Conservation (phyloP, 495 filamentous ascomycete species). For the Penicillium herquei region DNA sequence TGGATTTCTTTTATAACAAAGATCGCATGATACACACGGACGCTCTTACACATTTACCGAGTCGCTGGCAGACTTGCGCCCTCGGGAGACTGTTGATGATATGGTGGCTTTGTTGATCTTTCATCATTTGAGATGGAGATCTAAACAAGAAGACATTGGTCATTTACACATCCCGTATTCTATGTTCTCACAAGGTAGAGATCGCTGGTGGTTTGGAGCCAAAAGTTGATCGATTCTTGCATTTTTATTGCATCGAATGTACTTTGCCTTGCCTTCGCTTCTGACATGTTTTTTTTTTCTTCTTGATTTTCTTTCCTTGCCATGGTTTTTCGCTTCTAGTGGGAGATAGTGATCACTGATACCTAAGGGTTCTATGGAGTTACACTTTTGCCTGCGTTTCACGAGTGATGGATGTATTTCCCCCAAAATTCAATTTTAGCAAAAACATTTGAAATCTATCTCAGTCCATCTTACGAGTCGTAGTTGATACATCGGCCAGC, state of each 20-base stretch:
- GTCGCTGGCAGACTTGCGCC: slow-evolving; percentile 28
- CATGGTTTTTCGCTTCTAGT: slow-evolving; percentile 8
- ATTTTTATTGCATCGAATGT: slow-evolving; percentile 11
- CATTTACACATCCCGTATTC: slow-evolving; percentile 2
- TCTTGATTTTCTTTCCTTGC: slow-evolving; percentile 9
- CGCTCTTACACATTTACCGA: slow-evolving; percentile 19
- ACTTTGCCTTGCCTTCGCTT: slow-evolving; percentile 8
- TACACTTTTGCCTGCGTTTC: slow-evolving; percentile 2
- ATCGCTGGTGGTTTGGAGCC: slow-evolving; percentile 14
- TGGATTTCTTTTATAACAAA: slow-evolving; percentile 15
- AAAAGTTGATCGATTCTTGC: slow-evolving; percentile 22
- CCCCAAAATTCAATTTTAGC: neutral
- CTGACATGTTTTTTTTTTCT: slow-evolving; percentile 6
- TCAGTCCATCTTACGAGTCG: too few relatives aligned
- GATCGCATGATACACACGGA: slow-evolving; percentile 31
- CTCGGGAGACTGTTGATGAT: slow-evolving; percentile 1
- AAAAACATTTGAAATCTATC: neutral
- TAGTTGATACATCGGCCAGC: too few relatives aligned
- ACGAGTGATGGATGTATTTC: slow-evolving; percentile 15
- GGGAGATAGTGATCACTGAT: slow-evolving; percentile 19
- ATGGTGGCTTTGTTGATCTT: slow-evolving; percentile 2
- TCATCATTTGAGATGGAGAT: slow-evolving; percentile 5
- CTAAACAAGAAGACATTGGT: neutral
- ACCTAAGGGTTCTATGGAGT: slow-evolving; percentile 20
- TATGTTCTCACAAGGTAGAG: slow-evolving; percentile 9